Percentiles rank a stretch among this genome's conserved stretches.
These are phyloP conservation scores for Scutellaria baicalensis DNA, from an alignment of 257 asterid genomes.

Conservation along the genomic window DNA sequence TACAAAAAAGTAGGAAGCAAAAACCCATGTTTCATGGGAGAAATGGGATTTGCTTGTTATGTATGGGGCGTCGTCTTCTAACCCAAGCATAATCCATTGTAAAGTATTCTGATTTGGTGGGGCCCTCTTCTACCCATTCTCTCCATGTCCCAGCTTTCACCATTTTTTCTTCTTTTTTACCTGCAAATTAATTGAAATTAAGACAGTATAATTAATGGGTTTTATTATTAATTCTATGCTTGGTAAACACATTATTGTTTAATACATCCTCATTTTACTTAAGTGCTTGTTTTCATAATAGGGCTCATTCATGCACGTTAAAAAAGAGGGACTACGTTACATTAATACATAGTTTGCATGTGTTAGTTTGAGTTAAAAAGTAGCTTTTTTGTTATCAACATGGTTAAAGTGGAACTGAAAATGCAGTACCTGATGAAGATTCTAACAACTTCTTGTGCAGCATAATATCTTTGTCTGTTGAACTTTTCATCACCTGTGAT, in stretches of 20 bases:
- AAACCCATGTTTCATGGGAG: slow-evolving; percentile 39
- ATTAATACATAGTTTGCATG: not conserved
- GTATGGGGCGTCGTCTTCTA: slow-evolving; percentile 66
- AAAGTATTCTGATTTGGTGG: slow-evolving; percentile 36
- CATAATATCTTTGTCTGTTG: slow-evolving; percentile 23
- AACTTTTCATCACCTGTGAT: slow-evolving; percentile 35
- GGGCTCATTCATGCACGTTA: not conserved
- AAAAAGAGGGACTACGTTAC: not conserved
- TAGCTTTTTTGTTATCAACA: not conserved
- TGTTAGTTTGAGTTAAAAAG: not conserved
- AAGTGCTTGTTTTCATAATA: not conserved
- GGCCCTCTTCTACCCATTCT: slow-evolving; percentile 41
- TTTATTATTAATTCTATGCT: not conserved
- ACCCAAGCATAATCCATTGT: slow-evolving; percentile 69
- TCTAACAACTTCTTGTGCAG: slow-evolving; percentile 30
- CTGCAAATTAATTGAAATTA: slow-evolving; percentile 15
- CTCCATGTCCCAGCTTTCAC: slow-evolving; percentile 38
- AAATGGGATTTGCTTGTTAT: slow-evolving; percentile 50
- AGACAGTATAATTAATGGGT: not conserved
- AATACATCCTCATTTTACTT: not conserved
- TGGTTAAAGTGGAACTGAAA: not conserved
- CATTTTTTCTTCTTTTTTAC: slow-evolving; percentile 25
- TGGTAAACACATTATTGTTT: not conserved
- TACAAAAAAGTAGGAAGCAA: not conserved
- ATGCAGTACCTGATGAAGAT: slow-evolving; percentile 35